phyloP scores from a whole-genome alignment of 768 basidiomycete genomes.

The Dentipellis sp. region DNA sequence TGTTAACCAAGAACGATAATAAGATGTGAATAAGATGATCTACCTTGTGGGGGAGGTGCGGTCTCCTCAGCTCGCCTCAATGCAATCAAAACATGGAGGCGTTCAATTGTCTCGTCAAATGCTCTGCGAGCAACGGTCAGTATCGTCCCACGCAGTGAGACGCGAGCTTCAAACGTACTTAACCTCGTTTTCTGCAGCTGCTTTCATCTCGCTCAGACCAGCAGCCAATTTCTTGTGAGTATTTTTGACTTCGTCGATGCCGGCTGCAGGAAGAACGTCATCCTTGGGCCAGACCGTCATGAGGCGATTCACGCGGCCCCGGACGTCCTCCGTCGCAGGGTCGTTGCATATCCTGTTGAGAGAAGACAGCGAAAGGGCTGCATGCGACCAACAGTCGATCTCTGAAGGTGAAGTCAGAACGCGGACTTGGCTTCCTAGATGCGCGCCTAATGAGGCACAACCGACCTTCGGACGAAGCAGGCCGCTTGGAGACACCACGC shows the following conservation, averaged over 20 bases:
- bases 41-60: conserved; percentile 38
- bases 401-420: conserved; percentile 33
- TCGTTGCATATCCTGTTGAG: conserved; percentile 47
- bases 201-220: conserved; percentile 55
- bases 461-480: conserved; percentile 70
- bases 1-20: neutral
- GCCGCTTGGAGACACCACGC: conserved; percentile 49
- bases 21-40: neutral
- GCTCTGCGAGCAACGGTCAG: conserved; percentile 33
- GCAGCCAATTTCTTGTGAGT: conserved; percentile 53
- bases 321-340: conserved; percentile 42
- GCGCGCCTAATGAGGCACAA: conserved; percentile 15
- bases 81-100: conserved; percentile 58
- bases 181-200: conserved; percentile 49
- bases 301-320: conserved; percentile 65
- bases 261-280: conserved; percentile 59
- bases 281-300: conserved; percentile 66
- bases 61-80: conserved; percentile 64
- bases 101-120: conserved; percentile 65
- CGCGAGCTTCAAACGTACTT: conserved; percentile 31
- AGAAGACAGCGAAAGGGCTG: conserved; percentile 45
- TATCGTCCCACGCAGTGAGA: conserved; percentile 1
- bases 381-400: conserved; percentile 69
- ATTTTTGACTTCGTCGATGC: conserved; percentile 52
- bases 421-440: conserved; percentile 5